A percentile compares a stretch with the other conserved stretches of the same genome.
Conservation (phyloP, 495 filamentous ascomycete species). For the Annulohypoxylon maeteangense region DNA sequence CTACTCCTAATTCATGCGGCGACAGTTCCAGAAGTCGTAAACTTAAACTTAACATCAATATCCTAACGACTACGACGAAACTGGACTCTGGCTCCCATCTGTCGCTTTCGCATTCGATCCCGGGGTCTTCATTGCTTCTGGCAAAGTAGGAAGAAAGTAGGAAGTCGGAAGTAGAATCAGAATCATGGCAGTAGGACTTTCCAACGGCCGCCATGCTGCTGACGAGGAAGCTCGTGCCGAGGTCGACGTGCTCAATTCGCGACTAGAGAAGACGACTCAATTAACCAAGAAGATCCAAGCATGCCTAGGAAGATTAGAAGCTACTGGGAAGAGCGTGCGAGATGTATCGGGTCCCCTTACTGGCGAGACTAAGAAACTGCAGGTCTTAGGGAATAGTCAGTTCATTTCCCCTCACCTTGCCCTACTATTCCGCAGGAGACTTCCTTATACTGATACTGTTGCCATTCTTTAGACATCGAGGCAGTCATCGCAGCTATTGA, state of each 20-base stretch:
- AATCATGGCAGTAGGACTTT: conserved; percentile 60
- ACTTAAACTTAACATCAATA: conserved; percentile 36
- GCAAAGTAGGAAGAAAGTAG: background rate
- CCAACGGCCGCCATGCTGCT: conserved; percentile 59
- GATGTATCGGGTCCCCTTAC: conserved; percentile 93
- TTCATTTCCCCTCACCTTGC: conserved; percentile 1
- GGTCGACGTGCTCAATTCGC: conserved; percentile 72
- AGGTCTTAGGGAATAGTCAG: conserved; percentile 80
- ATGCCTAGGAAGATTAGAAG: conserved; percentile 83
- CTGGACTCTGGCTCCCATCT: background rate
- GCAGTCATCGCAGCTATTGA: conserved; percentile 86
- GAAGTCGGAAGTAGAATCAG: background rate
- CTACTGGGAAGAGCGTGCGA: conserved; percentile 86
- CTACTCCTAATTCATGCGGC: conserved; percentile 19
- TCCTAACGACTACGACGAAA: conserved; percentile 1
- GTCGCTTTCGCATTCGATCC: background rate
- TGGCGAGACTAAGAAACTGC: conserved; percentile 89
- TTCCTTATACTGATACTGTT: conserved; percentile 19
- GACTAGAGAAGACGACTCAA: conserved; percentile 70
- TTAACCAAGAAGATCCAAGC: conserved; percentile 95
- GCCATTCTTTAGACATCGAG: conserved; percentile 74
- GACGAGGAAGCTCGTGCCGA: conserved; percentile 73
- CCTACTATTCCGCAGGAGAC: background rate
- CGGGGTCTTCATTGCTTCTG: background rate
- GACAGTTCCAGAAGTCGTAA: conserved; percentile 14